Evolutionary conservation across 2,329 filamentous ascomycete genomes (phyloP).

Genomic region (Alternaria sp.): DNA sequence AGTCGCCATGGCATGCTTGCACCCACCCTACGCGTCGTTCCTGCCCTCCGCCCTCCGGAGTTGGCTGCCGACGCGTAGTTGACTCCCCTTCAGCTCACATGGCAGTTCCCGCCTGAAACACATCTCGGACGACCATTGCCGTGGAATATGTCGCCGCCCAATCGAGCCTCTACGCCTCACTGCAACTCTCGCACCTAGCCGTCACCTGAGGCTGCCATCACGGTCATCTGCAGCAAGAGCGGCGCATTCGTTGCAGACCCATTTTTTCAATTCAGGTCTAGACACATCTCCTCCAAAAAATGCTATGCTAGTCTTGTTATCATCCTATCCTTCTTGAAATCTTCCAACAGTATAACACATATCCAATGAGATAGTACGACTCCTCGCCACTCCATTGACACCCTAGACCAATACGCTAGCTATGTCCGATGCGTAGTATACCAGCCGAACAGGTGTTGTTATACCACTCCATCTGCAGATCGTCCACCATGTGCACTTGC

Average conservation of each 20-base stretch:
- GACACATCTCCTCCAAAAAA: slow-evolving; percentile 9
- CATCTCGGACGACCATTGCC: slow-evolving; percentile 9
- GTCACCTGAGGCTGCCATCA: slow-evolving; percentile 17
- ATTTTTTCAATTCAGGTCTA: slow-evolving; percentile 7
- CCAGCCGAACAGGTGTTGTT: slow-evolving; percentile 61
- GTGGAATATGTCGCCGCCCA: slow-evolving; percentile 8
- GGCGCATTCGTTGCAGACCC: background rate
- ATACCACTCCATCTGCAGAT: slow-evolving; percentile 59
- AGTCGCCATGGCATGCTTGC: slow-evolving; percentile 9
- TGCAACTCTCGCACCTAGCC: slow-evolving; percentile 3
- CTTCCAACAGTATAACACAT: slow-evolving; percentile 1
- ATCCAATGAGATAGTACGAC: background rate
- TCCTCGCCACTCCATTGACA: background rate
- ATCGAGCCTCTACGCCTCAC: slow-evolving; percentile 14
- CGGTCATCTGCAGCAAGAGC: slow-evolving; percentile 26
- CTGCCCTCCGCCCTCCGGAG: background rate
- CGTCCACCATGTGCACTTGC: slow-evolving; percentile 59
- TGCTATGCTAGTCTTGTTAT: slow-evolving; percentile 16
- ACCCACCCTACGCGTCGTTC: slow-evolving; percentile 18
- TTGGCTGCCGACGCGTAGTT: slow-evolving; percentile 9
- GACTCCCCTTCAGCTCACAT: slow-evolving; percentile 16
- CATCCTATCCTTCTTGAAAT: slow-evolving; percentile 3
- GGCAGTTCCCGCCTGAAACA: slow-evolving; percentile 15
- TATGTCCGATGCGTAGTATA: slow-evolving; percentile 43
- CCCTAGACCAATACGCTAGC: slow-evolving; percentile 36